Conservation (phyloP, 2,329 filamentous ascomycete species). For the Orbilia ellipsospora region DNA sequence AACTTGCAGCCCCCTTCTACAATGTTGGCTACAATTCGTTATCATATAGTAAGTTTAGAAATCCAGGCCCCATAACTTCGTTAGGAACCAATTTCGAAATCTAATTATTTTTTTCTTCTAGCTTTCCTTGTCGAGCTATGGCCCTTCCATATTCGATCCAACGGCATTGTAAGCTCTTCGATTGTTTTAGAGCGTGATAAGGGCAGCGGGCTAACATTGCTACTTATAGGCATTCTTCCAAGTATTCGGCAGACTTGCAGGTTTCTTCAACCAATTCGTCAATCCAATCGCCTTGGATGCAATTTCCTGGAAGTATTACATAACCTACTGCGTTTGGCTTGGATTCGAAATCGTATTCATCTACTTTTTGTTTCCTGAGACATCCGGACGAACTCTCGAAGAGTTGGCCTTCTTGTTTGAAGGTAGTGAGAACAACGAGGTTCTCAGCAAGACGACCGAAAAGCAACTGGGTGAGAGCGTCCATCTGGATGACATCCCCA, state of each 20-base stretch:
- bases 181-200: slow-evolving; percentile 57
- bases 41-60: slow-evolving; percentile 68
- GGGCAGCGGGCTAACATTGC: slow-evolving; percentile 31
- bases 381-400: slow-evolving; percentile 63
- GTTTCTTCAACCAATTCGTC: slow-evolving; percentile 67
- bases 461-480: slow-evolving; percentile 39
- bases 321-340: slow-evolving; percentile 65
- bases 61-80: not conserved
- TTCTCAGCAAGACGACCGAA: slow-evolving; percentile 41
- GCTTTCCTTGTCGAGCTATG: slow-evolving; percentile 71
- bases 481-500: slow-evolving; percentile 35
- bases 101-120: slow-evolving; percentile 55
- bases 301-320: slow-evolving; percentile 64
- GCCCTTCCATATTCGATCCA: slow-evolving; percentile 70
- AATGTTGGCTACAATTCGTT: slow-evolving; percentile 76
- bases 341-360: slow-evolving; percentile 64
- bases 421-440: slow-evolving; percentile 39
- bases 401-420: slow-evolving; percentile 64
- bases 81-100: not conserved
- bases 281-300: slow-evolving; percentile 65
- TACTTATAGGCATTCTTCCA: slow-evolving; percentile 59
- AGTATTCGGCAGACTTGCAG: slow-evolving; percentile 62
- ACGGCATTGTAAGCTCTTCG: slow-evolving; percentile 66
- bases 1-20: slow-evolving; percentile 66
- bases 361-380: slow-evolving; percentile 66